These are phyloP conservation scores for Dictyophora rubrovolvata DNA, from an alignment of 768 basidiomycete genomes.

Conservation along the genomic window DNA sequence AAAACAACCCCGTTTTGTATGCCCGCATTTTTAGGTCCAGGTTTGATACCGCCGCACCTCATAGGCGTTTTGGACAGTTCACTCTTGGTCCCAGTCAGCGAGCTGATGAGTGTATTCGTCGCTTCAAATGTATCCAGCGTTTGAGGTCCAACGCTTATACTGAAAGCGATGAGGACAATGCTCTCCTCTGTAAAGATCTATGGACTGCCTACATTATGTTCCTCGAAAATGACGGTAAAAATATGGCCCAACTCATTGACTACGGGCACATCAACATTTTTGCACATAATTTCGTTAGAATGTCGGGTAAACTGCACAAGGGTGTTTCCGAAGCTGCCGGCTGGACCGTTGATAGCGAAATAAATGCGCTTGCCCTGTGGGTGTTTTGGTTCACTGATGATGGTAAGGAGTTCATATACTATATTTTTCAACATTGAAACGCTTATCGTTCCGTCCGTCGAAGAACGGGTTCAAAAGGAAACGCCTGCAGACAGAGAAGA, in stretches of 20 bases:
- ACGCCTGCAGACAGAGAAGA: conserved; percentile 16
- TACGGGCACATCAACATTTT: conserved; percentile 39
- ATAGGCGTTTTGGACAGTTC: conserved; percentile 35
- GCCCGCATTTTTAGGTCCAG: conserved; percentile 42
- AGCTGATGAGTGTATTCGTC: conserved; percentile 10
- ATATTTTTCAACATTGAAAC: conserved; percentile 1
- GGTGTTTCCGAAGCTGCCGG: conserved; percentile 27
- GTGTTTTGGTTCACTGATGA: conserved; percentile 50
- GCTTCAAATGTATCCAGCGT: conserved; percentile 11
- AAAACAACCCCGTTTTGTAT: conserved; percentile 30
- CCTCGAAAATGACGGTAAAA: conserved; percentile 60
- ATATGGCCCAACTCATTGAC: conserved; percentile 42
- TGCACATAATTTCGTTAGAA: conserved; percentile 34
- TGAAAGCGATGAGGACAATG: background rate
- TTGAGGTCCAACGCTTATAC: background rate
- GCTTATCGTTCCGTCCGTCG: background rate
- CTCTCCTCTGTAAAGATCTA: conserved; percentile 26
- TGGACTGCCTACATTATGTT: conserved; percentile 45
- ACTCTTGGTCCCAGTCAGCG: background rate
- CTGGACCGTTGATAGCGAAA: conserved; percentile 46
- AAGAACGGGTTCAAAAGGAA: conserved; percentile 23
- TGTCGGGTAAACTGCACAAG: conserved; percentile 33
- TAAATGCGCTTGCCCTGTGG: conserved; percentile 50
- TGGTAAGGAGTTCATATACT: conserved; percentile 25
- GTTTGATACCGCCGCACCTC: conserved; percentile 46